A percentile compares a stretch with the other conserved stretches of the same genome.
These are phyloP conservation scores for Bipolaris cookei DNA, from an alignment of 2,329 filamentous ascomycete species.

Conservation along the genomic window DNA sequence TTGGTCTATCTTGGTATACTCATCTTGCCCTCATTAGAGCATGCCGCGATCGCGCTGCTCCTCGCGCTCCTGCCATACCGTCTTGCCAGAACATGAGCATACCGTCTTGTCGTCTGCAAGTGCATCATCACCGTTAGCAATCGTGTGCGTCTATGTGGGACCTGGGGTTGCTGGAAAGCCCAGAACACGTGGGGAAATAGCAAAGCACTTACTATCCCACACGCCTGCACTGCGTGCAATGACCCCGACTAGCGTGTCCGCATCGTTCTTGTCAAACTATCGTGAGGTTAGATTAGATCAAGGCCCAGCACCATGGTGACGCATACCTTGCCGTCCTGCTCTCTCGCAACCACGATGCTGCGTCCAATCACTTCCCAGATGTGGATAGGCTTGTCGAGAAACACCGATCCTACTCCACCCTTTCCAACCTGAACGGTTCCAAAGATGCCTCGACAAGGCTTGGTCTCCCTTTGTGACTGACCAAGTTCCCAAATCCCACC, in stretches of 20 bases:
- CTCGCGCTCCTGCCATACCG: constrained; percentile 93
- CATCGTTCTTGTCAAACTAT: constrained; percentile 65
- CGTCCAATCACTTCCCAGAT: constrained; percentile 97
- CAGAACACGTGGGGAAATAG: constrained; percentile 4
- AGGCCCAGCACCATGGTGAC: constrained; percentile 38
- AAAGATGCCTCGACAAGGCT: constrained; percentile 66
- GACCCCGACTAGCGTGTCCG: constrained; percentile 87
- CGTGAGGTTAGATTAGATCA: constrained; percentile 48
- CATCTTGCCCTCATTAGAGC: constrained; percentile 68
- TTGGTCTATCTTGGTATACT: constrained; percentile 25
- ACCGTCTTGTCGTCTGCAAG: constrained; percentile 83
- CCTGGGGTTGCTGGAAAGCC: not conserved
- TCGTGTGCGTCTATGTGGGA: too few species aligned
- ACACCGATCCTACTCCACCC: constrained; percentile 77
- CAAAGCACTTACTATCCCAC: constrained; percentile 69
- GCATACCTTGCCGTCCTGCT: constrained; percentile 59
- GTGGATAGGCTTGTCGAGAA: constrained; percentile 81
- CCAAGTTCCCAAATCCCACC: constrained; percentile 78
- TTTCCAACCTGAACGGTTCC: constrained; percentile 77
- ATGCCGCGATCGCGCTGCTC: constrained; percentile 91
- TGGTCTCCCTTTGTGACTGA: constrained; percentile 54
- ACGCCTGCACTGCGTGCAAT: constrained; percentile 96
- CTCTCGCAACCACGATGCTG: constrained; percentile 83
- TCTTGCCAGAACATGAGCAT: constrained; percentile 97
- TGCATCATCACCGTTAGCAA: constrained; percentile 5